These are phyloP conservation scores for Mycena rosella DNA, from an alignment of 768 basidiomycete genomes.

Conservation along the genomic window DNA sequence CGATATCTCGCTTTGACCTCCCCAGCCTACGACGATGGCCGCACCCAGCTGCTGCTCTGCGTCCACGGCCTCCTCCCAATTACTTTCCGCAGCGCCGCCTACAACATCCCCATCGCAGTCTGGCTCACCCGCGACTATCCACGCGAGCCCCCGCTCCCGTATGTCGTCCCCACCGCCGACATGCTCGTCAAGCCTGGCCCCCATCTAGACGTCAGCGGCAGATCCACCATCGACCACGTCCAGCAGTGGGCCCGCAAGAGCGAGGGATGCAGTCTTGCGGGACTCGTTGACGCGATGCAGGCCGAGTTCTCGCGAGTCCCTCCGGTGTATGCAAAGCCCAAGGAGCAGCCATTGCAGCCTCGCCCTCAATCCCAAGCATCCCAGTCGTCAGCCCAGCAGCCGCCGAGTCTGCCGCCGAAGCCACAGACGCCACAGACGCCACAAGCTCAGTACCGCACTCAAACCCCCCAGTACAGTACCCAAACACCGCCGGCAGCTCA, in stretches of 20 bases:
- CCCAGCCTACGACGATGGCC: slow-evolving; percentile 93
- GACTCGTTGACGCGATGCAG: slow-evolving; percentile 82
- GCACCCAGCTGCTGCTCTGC: slow-evolving; percentile 91
- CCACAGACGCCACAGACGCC: slow-evolving; percentile 35
- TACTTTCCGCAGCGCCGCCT: slow-evolving; percentile 75
- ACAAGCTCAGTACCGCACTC: background rate
- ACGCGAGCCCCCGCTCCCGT: slow-evolving; percentile 82
- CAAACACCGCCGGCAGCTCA: background rate
- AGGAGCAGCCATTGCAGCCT: slow-evolving; percentile 23
- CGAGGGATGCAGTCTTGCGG: slow-evolving; percentile 87
- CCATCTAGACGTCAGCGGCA: slow-evolving; percentile 85
- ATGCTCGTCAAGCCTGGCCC: slow-evolving; percentile 88
- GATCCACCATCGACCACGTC: slow-evolving; percentile 76
- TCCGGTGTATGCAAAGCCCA: slow-evolving; percentile 87
- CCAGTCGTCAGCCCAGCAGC: slow-evolving; percentile 29
- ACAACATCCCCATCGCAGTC: slow-evolving; percentile 94
- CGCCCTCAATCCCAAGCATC: background rate
- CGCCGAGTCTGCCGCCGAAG: slow-evolving; percentile 33
- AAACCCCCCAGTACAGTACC: background rate
- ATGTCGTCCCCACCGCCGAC: slow-evolving; percentile 91
- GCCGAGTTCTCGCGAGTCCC: slow-evolving; percentile 87
- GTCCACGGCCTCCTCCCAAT: slow-evolving; percentile 94
- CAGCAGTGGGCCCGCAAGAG: slow-evolving; percentile 84
- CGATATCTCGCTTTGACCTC: slow-evolving; percentile 31
- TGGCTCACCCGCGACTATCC: slow-evolving; percentile 94